phyloP scores from a whole-genome alignment of 2,329 filamentous ascomycete species.

The Trichoderma sp. region DNA sequence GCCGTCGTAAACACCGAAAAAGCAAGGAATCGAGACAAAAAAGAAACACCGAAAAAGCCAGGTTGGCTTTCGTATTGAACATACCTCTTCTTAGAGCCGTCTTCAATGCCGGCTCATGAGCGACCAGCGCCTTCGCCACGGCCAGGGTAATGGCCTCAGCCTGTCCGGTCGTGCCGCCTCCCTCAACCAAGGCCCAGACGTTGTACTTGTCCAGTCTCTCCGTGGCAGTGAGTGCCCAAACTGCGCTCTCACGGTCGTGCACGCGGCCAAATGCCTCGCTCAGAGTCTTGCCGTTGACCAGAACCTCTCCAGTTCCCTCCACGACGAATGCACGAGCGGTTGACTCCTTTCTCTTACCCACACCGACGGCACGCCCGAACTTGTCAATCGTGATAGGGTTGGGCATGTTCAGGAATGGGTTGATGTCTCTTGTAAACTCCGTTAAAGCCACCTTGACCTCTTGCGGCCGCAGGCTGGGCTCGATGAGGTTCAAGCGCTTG shows the following conservation, averaged over 20 bases:
- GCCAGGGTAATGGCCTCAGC: constrained; percentile 92
- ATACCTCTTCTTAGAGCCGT: constrained; percentile 83
- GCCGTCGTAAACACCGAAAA: constrained; percentile 13
- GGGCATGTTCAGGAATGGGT: constrained; percentile 66
- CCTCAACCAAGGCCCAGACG: constrained; percentile 80
- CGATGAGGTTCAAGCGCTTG: constrained; percentile 80
- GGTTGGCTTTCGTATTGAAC: constrained; percentile 34
- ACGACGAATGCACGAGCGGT: constrained; percentile 84
- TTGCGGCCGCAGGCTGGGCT: constrained; percentile 71
- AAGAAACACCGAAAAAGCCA: not conserved
- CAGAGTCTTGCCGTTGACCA: constrained; percentile 88
- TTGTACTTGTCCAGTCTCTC: constrained; percentile 94
- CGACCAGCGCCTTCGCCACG: constrained; percentile 81
- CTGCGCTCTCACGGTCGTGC: constrained; percentile 90
- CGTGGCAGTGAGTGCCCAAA: constrained; percentile 87
- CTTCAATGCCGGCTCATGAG: constrained; percentile 92
- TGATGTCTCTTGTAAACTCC: constrained; percentile 72
- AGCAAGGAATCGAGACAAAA: not conserved
- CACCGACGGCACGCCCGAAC: constrained; percentile 75
- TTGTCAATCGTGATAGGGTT: constrained; percentile 70
- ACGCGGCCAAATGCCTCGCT: constrained; percentile 79
- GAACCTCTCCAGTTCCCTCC: constrained; percentile 85
- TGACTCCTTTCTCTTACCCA: constrained; percentile 85
- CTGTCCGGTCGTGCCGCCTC: constrained; percentile 92
- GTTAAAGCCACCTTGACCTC: constrained; percentile 67